Percentiles rank a stretch among this genome's conserved stretches.
Conservation (phyloP, 108 stramenopile species). For the Craspedostauros australis region DNA sequence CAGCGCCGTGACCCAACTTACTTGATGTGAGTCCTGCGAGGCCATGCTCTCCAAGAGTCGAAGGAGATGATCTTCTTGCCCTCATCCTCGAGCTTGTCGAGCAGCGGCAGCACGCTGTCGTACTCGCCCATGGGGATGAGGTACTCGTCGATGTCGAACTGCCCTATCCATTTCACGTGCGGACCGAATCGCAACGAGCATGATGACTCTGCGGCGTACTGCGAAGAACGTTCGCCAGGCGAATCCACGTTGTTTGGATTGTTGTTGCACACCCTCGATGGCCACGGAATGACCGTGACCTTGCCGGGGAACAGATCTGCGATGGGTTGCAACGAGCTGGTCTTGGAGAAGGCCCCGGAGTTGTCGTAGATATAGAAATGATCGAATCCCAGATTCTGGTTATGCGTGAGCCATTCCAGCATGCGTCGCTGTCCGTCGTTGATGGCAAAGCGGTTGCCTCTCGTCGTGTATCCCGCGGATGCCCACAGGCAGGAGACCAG, state of each 20-base stretch:
- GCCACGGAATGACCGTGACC: slow-evolving; percentile 75
- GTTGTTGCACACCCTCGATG: slow-evolving; percentile 78
- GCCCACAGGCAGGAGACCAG: slow-evolving; percentile 83
- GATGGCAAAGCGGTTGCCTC: slow-evolving; percentile 60
- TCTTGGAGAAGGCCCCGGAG: slow-evolving; percentile 59
- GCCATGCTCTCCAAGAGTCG: slow-evolving; percentile 56
- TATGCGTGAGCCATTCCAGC: slow-evolving; percentile 77
- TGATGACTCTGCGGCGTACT: slow-evolving; percentile 81
- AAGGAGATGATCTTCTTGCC: slow-evolving; percentile 44
- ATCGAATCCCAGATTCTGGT: slow-evolving; percentile 71
- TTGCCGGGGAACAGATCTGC: slow-evolving; percentile 64
- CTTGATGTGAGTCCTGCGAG: slow-evolving; percentile 30
- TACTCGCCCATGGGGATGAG: slow-evolving; percentile 65
- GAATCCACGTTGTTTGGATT: slow-evolving; percentile 45
- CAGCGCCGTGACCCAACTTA: slow-evolving; percentile 12
- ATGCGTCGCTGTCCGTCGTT: slow-evolving; percentile 72
- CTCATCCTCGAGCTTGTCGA: slow-evolving; percentile 37
- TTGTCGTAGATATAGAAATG: slow-evolving; percentile 87
- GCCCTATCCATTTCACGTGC: slow-evolving; percentile 75
- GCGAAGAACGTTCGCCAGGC: slow-evolving; percentile 74
- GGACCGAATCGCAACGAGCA: slow-evolving; percentile 81
- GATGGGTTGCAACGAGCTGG: slow-evolving; percentile 59
- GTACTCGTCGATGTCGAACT: slow-evolving; percentile 87
- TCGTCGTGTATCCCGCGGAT: slow-evolving; percentile 60
- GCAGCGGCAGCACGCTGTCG: slow-evolving; percentile 18